Evolutionary conservation across 2,329 filamentous ascomycete species (phyloP), one percentile per base, ranked within the genome.

Genomic region (Hypoxylon sp.): DNA sequence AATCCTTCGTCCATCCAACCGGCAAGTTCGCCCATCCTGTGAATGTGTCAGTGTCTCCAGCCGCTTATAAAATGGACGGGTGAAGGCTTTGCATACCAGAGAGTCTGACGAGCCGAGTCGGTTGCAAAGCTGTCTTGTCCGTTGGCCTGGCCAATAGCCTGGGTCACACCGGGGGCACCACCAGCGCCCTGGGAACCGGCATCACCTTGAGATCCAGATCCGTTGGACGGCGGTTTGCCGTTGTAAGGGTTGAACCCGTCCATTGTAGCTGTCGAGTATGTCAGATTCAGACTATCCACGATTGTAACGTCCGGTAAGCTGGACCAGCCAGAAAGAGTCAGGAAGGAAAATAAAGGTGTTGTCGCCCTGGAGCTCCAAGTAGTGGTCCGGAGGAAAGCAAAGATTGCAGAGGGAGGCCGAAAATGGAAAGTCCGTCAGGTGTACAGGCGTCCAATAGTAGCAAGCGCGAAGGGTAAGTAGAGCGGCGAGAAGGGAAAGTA

Each of bases 1-100:
- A 98, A 99, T 78, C 94, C 96, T 81, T 99, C 95, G 70, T 99
- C 95, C 79, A 99, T 98, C 95, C 95, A 99, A 23, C 92, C 91
- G 78, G 98, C 94, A 64, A 99, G 89, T 76, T 99, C 95, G 68
- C 95, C 95, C 95, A 99, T 99, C 94, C 93, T 97, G 62, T 18
- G 10, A 20, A 33, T 5, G 15, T 17, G 29, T 70, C 33, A 69
- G 55, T 29, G 17, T 8, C 3, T 3, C 11, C 23, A 15, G 23
- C 29, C 18, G 2, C 20, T 5, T n/a, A n/a, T n/a, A 21, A 2
- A 15, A 17, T 1, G 17, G 5, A 6, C 11, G n/a, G 51, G 26
- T 13, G n/a, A 4, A 11, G 18, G 10, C 6, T 3, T 17, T 6
- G 18, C 78, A 64, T 75, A 84, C 83, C 83, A 86, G 2, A 86